Evolutionary conservation across 306 rosid species (phyloP).

Genomic region (Cercis canadensis): DNA sequence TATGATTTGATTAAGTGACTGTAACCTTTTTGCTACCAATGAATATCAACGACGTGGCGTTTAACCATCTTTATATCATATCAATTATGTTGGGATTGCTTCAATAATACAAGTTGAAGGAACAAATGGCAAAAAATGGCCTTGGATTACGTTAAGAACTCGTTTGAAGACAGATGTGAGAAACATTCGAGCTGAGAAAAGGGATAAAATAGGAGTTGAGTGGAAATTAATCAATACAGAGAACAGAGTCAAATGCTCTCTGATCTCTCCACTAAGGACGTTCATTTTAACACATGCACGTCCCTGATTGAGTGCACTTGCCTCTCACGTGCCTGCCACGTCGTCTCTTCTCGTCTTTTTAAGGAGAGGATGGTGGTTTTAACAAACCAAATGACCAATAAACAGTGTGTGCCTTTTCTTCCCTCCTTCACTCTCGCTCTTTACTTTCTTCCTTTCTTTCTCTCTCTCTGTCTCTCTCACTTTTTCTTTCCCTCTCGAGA

Average conservation of each 20-base stretch:
- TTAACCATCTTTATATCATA: constrained; percentile 20
- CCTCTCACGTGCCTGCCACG: constrained; percentile 62
- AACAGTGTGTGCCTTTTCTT: not conserved
- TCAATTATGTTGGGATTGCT: constrained; percentile 21
- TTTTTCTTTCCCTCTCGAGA: constrained; percentile 45
- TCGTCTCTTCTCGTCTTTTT: constrained; percentile 46
- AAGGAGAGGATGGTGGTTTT: constrained; percentile 2
- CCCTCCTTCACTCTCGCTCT: not conserved
- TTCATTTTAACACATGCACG: constrained; percentile 59
- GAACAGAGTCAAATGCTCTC: constrained; percentile 26
- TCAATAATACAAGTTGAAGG: constrained; percentile 1
- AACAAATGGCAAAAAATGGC: too few species aligned
- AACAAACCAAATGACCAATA: constrained; percentile 25
- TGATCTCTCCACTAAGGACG: constrained; percentile 11
- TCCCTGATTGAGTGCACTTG: constrained; percentile 53
- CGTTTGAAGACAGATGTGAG: constrained; percentile 27
- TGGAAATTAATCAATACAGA: constrained; percentile 24
- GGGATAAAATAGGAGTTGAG: not conserved
- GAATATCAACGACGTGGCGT: not conserved
- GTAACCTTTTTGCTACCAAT: not conserved
- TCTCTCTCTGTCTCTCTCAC: not conserved
- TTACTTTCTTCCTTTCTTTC: constrained; percentile 14
- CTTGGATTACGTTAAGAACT: too few species aligned
- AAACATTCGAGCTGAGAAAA: constrained; percentile 64
- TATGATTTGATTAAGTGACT: not conserved